Percentiles rank a stretch among this genome's conserved stretches.
Evolutionary conservation across 331 rosid species (phyloP).

Genomic region (Rosa hybrid): DNA sequence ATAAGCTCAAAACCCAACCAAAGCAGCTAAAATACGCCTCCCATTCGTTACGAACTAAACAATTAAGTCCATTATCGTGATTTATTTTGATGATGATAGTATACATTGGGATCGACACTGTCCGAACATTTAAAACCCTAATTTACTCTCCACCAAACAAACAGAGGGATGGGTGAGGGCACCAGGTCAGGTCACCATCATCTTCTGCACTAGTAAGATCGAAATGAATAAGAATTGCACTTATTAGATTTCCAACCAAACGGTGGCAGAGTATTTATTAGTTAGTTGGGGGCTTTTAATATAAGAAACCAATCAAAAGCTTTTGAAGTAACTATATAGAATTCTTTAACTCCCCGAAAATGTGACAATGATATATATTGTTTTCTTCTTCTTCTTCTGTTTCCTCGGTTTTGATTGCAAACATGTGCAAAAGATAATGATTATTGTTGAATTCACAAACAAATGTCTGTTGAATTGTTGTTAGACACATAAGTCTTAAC

Average conservation of each 20-base stretch:
- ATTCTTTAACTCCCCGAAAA: too few relatives aligned
- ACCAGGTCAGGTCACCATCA: not conserved
- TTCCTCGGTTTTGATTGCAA: too few relatives aligned
- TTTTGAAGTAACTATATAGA: too few relatives aligned
- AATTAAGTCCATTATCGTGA: too few relatives aligned
- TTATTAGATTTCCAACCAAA: not conserved
- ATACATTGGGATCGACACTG: not conserved
- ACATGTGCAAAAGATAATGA: not conserved
- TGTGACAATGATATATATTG: too few relatives aligned
- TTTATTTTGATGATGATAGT: not conserved
- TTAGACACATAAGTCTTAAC: too few relatives aligned
- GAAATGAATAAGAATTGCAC: not conserved
- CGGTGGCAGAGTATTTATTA: not conserved
- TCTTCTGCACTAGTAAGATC: not conserved
- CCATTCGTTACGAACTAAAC: too few relatives aligned
- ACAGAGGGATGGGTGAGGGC: not conserved
- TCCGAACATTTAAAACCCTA: not conserved
- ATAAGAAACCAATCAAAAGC: not conserved
- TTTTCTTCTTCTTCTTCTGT: too few relatives aligned
- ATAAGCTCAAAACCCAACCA: too few relatives aligned
- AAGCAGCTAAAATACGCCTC: too few relatives aligned
- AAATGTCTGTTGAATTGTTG: too few relatives aligned
- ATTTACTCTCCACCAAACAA: conserved; percentile 1
- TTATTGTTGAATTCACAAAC: not conserved
- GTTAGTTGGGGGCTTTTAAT: not conserved